Evolutionary conservation across 2,329 filamentous ascomycete genomes (phyloP), one percentile per base, ranked within the genome.

Genomic region (Shiraia sp.): DNA sequence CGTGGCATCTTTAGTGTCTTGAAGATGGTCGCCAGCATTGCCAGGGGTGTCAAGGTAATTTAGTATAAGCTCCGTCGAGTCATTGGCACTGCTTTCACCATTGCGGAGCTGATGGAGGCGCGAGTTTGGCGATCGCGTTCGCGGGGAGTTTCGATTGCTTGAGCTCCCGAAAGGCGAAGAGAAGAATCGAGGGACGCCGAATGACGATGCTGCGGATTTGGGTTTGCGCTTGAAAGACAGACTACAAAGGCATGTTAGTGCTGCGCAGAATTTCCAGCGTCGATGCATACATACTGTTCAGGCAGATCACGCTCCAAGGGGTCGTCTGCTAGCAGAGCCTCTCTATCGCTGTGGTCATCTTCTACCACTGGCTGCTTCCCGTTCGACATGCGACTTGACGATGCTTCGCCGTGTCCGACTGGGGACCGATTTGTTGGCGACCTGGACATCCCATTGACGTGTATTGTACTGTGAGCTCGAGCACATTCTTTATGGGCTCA

Each of bases 151-250:
- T 47, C 51, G 59, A 47, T 54, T 62, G 47, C 55, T 63, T 34
- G 44, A 53, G 27, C 45, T 45, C 12, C 55, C 55, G 44, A 71
- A 59, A 7, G 68, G 68, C 3, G 71, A 70, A 37, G 71, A 64
- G 48, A 78, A 64, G 59, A 77, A 75, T 41, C 71, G 59, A 34
- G 69, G 69, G 42, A 77, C 61, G 33, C 69, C 65, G 51, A 76
- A 69, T 19, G 69, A 65, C 3, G 63, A 50, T 13, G 55, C 41
- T 10, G 71, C 38, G 72, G 61, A 53, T 47, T 77, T 85, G 54
- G 81, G 78, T 51, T 81, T 85, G 61, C 86, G 83, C 73, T 88
- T 89, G 72, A 89, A 90, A 24, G 85, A 86, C 38, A 87, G 70
- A 19, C 73, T 75, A 30, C 6, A 30, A n/a, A 4, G 6, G 10